phyloP scores from a whole-genome alignment of 1,284 basidiomycete species.

The Chalciporus sp. region DNA sequence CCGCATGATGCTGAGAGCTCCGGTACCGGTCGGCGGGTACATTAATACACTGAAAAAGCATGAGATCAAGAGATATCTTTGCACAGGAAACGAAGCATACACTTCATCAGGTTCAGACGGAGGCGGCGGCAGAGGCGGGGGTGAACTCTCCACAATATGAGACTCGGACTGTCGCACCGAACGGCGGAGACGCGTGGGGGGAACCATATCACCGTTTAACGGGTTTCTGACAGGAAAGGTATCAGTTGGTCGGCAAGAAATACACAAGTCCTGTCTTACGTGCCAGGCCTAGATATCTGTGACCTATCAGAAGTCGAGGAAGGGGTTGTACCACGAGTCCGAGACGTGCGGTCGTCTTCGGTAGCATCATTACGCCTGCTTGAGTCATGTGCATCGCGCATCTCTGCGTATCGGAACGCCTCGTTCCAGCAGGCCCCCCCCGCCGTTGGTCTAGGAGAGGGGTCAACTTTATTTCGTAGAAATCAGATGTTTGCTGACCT shows the following conservation, averaged over 20 bases:
- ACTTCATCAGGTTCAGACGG: slow-evolving; percentile 63
- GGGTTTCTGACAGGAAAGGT: slow-evolving; percentile 13
- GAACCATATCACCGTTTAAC: slow-evolving; percentile 8
- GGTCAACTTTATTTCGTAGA: background rate
- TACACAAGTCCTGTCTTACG: slow-evolving; percentile 17
- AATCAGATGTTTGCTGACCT: slow-evolving; percentile 17
- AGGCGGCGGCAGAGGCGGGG: slow-evolving; percentile 37
- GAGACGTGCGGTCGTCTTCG: background rate
- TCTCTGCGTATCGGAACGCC: slow-evolving; percentile 7
- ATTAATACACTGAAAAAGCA: slow-evolving; percentile 60
- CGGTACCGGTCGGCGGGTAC: slow-evolving; percentile 70
- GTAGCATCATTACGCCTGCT: background rate
- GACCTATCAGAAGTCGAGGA: slow-evolving; percentile 24
- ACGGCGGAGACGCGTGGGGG: slow-evolving; percentile 29
- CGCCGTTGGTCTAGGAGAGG: slow-evolving; percentile 13
- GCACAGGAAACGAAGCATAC: slow-evolving; percentile 40
- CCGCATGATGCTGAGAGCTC: slow-evolving; percentile 76
- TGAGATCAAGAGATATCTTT: background rate
- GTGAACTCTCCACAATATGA: slow-evolving; percentile 13
- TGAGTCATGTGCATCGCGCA: slow-evolving; percentile 19
- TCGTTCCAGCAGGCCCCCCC: slow-evolving; percentile 24
- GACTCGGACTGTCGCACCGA: slow-evolving; percentile 32
- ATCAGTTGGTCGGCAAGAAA: background rate
- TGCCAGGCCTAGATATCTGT: slow-evolving; percentile 7
- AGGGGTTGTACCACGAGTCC: slow-evolving; percentile 18